phyloP scores from a whole-genome alignment of 768 basidiomycete species.

The Pleurotus pulmonarius region DNA sequence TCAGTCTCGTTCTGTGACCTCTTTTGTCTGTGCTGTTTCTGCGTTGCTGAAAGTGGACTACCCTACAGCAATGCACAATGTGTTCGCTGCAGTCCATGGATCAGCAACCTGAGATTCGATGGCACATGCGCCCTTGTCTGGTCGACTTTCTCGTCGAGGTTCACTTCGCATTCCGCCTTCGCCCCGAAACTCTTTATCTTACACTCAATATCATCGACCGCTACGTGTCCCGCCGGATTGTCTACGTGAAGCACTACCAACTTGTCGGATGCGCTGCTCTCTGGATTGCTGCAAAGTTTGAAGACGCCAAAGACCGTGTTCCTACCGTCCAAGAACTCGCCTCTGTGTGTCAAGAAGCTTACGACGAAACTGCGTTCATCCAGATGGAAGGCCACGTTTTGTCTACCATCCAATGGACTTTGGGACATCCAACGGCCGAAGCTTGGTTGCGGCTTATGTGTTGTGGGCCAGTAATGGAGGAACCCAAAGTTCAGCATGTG shows the following conservation, averaged over 20 bases:
- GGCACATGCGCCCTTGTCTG: slow-evolving; percentile 99
- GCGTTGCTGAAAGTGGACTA: slow-evolving; percentile 14
- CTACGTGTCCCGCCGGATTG: slow-evolving; percentile 96
- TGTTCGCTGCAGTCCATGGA: slow-evolving; percentile 96
- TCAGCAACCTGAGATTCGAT: slow-evolving; percentile 96
- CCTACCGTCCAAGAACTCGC: slow-evolving; percentile 93
- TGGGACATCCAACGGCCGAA: slow-evolving; percentile 97
- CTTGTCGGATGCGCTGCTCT: slow-evolving; percentile 97
- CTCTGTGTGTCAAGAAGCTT: slow-evolving; percentile 93
- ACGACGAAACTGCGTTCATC: slow-evolving; percentile 95
- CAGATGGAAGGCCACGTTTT: slow-evolving; percentile 99
- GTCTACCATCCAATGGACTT: slow-evolving; percentile 91
- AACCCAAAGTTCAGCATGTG: slow-evolving; percentile 89
- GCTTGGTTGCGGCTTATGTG: slow-evolving; percentile 91
- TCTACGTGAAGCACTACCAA: slow-evolving; percentile 99
- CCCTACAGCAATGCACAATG: slow-evolving; percentile 71
- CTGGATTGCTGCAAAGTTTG: slow-evolving; percentile 99
- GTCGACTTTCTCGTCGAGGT: slow-evolving; percentile 99
- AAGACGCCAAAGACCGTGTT: slow-evolving; percentile 97
- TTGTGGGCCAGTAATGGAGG: slow-evolving; percentile 72
- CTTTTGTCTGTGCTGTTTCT: slow-evolving; percentile 10
- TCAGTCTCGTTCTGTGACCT: slow-evolving; percentile 35
- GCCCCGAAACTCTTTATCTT: slow-evolving; percentile 97
- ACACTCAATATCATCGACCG: slow-evolving; percentile 99
- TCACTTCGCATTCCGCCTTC: slow-evolving; percentile 95